Conservation (phyloP, 108 stramenopile species). For the Discostella stelligeroides region DNA sequence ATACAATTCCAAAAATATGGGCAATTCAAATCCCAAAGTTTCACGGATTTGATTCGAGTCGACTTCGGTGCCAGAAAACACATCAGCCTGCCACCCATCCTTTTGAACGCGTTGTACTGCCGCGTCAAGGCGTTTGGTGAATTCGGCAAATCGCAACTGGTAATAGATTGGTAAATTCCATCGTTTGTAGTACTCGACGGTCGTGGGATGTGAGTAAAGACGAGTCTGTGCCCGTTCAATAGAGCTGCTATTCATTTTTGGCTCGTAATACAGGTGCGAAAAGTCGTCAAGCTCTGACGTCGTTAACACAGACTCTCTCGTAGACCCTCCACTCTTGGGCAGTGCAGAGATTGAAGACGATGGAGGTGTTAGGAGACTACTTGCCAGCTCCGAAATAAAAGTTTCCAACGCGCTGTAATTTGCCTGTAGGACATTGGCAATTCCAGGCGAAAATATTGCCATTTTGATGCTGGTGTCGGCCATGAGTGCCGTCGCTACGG, state of each 20-base stretch:
- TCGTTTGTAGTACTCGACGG: constrained; percentile 81
- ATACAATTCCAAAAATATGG: constrained; percentile 82
- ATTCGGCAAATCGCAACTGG: constrained; percentile 86
- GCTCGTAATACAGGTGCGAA: constrained; percentile 61
- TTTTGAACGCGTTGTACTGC: constrained; percentile 62
- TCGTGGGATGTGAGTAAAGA: constrained; percentile 76
- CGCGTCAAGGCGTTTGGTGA: constrained; percentile 74
- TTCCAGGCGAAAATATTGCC: constrained; percentile 92
- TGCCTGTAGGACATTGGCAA: constrained; percentile 83
- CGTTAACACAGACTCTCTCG: constrained; percentile 17
- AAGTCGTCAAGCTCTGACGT: constrained; percentile 29
- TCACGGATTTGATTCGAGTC: constrained; percentile 44
- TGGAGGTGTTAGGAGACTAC: constrained; percentile 46
- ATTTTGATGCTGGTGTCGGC: constrained; percentile 86
- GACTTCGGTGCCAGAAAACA: constrained; percentile 63
- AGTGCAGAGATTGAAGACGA: not conserved
- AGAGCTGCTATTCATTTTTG: constrained; percentile 41
- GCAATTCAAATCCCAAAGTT: constrained; percentile 70
- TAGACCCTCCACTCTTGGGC: not conserved
- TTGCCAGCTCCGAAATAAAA: constrained; percentile 73
- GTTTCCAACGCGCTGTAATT: constrained; percentile 82
- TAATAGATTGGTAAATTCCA: constrained; percentile 93
- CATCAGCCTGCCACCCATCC: constrained; percentile 81
- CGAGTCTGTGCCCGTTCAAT: constrained; percentile 73
- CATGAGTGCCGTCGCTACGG: constrained; percentile 86